These are phyloP conservation scores for Mortierella hygrophila DNA, from an alignment of 192 early-diverging fungal species.

Conservation along the genomic window DNA sequence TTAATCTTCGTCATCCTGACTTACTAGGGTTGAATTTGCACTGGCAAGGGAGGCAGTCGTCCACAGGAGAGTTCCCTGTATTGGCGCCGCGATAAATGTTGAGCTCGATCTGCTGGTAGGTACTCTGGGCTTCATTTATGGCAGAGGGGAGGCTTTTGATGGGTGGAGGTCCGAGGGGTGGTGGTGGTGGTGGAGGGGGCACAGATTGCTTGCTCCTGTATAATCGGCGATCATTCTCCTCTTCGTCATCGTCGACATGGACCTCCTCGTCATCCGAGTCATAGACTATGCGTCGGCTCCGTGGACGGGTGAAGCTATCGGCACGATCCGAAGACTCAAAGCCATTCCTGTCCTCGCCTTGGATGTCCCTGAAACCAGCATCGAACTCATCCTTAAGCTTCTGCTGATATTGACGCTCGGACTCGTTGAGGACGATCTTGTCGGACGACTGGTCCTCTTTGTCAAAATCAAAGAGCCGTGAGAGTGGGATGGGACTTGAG, in stretches of 20 bases:
- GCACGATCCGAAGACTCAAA: background rate
- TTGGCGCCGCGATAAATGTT: constrained; percentile 82
- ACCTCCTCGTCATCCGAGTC: constrained; percentile 52
- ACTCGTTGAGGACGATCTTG: constrained; percentile 39
- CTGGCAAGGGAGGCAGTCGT: constrained; percentile 83
- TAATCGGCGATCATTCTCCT: constrained; percentile 11
- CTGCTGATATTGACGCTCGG: constrained; percentile 37
- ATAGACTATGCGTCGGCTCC: constrained; percentile 6
- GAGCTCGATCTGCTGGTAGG: constrained; percentile 73
- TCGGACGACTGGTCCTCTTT: constrained; percentile 44
- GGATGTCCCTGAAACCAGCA: constrained; percentile 40
- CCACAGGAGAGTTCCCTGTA: constrained; percentile 73
- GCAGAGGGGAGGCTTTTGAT: constrained; percentile 56
- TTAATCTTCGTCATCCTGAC: constrained; percentile 14
- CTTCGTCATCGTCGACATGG: constrained; percentile 34
- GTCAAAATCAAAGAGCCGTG: constrained; percentile 53
- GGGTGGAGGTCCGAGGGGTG: constrained; percentile 45
- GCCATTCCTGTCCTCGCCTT: constrained; percentile 4
- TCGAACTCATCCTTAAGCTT: constrained; percentile 52
- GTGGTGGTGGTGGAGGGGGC: constrained; percentile 49
- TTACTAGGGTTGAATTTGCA: constrained; percentile 79
- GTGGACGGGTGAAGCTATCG: background rate
- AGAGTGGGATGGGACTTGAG: constrained; percentile 42
- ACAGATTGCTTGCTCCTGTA: constrained; percentile 11
- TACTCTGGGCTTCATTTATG: constrained; percentile 65